Conservation (phyloP, 2,329 filamentous ascomycete species). For the Hypoxylon sp. region DNA sequence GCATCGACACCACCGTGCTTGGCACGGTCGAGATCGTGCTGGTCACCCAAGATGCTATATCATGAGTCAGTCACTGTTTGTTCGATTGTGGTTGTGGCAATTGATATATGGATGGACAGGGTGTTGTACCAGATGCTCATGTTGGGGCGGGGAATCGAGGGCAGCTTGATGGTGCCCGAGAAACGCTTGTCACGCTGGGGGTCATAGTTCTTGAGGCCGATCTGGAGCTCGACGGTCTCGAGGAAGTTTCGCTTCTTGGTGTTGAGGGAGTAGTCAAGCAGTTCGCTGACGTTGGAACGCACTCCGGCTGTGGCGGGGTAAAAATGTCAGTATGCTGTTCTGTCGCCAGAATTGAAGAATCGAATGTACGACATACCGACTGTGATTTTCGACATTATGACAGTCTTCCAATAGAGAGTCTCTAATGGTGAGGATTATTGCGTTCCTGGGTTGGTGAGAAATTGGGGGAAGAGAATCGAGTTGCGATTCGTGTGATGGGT, state of each 20-base stretch:
- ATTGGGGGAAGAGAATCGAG: slow-evolving; percentile 16
- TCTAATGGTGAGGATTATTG: slow-evolving; percentile 80
- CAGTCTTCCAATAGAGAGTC: slow-evolving; percentile 88
- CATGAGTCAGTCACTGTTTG: slow-evolving; percentile 18
- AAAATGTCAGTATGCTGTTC: slow-evolving; percentile 39
- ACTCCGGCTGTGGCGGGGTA: slow-evolving; percentile 58
- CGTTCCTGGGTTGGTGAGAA: slow-evolving; percentile 53
- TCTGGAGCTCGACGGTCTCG: slow-evolving; percentile 89
- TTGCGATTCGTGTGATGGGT: slow-evolving; percentile 16
- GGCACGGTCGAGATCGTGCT: slow-evolving; percentile 99
- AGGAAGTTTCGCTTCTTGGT: slow-evolving; percentile 99
- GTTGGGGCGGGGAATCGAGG: slow-evolving; percentile 87
- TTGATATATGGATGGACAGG: background rate
- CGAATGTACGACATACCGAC: slow-evolving; percentile 66
- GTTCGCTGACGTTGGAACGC: slow-evolving; percentile 80
- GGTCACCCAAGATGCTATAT: slow-evolving; percentile 72
- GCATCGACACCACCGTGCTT: slow-evolving; percentile 99
- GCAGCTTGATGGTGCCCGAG: slow-evolving; percentile 98
- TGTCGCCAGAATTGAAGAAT: background rate
- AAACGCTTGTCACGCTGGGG: slow-evolving; percentile 99
- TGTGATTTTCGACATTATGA: slow-evolving; percentile 90
- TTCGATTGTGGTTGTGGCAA: background rate
- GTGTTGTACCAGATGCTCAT: slow-evolving; percentile 49
- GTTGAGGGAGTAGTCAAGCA: slow-evolving; percentile 95
- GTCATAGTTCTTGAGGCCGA: slow-evolving; percentile 99